Evolutionary conservation across 805 yeast genomes (phyloP), one percentile per base, ranked within the genome.

Genomic region (Candida silvatica): DNA sequence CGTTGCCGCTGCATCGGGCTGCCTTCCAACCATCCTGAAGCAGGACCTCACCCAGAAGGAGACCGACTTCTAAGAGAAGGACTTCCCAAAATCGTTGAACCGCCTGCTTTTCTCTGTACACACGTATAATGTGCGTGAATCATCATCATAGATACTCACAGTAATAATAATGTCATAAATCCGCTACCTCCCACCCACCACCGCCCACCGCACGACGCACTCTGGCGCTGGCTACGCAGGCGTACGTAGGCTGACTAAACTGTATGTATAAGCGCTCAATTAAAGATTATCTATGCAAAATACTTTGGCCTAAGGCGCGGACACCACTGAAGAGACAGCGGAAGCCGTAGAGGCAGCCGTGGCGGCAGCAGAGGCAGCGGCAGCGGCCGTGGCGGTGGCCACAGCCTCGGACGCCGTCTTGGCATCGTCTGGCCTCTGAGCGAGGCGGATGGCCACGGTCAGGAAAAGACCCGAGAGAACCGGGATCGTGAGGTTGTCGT

Each of bases 401-500:
- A 26, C 29, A 12, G 29, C 16, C 14, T 26, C 16, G n/a, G 14
- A 7, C 11, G 16, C 29, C n/a, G n/a, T n/a, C n/a, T n/a, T n/a
- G 14, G n/a, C 17, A n/a, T 17, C 27, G 20, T 19, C 17, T 11
- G 22, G 25, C 26, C 29, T 39, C 17, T 31, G 17, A 2, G 54
- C 35, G 7, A 45, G 17, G 30, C 43, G 46, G n/a, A 54, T 34
- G 15, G 48, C 46, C 6, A 35, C 42, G 35, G 46, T 42, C 43
- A 87, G 63, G 46, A 81, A 75, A 4, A 69, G 51, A 5, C 94
- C 80, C 16, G 95, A 80, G 29, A 90, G 58, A 2, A 85, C 85
- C 5, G 98, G 98, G 40, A 92, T 90, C 31, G 97, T 88, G 48
- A 92, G 74, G 57, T 92, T 92, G 54, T 92, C 98, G 58, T 92